Conservation (phyloP, 768 basidiomycete species). For the Leccinum incarnatum region DNA sequence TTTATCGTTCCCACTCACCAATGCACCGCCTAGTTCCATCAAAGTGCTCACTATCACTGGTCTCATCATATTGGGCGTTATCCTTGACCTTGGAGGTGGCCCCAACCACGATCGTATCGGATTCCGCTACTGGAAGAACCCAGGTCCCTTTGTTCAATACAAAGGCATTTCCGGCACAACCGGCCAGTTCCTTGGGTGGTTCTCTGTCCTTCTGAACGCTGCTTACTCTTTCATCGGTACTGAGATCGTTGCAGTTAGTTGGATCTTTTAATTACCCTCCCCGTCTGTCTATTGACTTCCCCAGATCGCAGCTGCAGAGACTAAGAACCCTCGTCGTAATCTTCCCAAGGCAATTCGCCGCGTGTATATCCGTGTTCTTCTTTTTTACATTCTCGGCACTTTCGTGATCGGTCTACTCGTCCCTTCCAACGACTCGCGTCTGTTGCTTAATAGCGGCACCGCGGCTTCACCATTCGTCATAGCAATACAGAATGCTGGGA, state of each 20-base stretch:
- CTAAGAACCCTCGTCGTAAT: conserved; percentile 79
- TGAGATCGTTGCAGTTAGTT: conserved; percentile 83
- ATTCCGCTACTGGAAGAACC: conserved; percentile 75
- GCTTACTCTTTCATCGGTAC: conserved; percentile 94
- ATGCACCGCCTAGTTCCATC: conserved; percentile 50
- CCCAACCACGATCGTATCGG: conserved; percentile 70
- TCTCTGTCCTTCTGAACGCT: conserved; percentile 76
- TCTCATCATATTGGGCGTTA: conserved; percentile 62
- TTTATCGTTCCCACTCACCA: background rate
- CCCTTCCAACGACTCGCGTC: conserved; percentile 58
- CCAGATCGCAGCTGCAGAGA: conserved; percentile 85
- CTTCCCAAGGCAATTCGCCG: conserved; percentile 56
- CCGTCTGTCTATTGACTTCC: conserved; percentile 4
- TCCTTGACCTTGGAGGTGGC: conserved; percentile 87
- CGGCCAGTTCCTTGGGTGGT: conserved; percentile 76
- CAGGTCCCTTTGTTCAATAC: conserved; percentile 84
- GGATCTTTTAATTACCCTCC: background rate
- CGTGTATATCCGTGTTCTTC: conserved; percentile 73
- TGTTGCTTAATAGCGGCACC: conserved; percentile 52
- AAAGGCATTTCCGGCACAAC: conserved; percentile 57
- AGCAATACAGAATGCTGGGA: conserved; percentile 83
- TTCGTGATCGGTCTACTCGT: conserved; percentile 81
- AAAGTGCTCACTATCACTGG: conserved; percentile 86
- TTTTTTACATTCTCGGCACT: conserved; percentile 73
- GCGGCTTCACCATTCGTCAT: conserved; percentile 89